phyloP scores from a whole-genome alignment of 441 rosid genomes.

The Gossypium schwendimanii region DNA sequence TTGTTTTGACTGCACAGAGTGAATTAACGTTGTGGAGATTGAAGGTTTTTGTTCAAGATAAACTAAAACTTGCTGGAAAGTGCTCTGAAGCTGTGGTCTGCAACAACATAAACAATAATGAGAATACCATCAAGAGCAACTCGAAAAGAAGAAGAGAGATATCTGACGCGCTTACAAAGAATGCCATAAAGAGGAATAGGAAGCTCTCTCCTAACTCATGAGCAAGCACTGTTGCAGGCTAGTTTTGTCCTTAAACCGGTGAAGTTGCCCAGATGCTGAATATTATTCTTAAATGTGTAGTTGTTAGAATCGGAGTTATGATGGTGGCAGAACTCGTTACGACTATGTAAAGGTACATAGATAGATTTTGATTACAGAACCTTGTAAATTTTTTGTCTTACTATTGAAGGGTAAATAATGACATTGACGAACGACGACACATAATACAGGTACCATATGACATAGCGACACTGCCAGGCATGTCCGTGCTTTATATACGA shows the following conservation, averaged over 20 bases:
- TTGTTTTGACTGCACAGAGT: slow-evolving; percentile 32
- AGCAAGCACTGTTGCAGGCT: not conserved
- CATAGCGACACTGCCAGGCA: too few relatives aligned
- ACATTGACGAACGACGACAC: not conserved
- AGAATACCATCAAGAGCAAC: slow-evolving; percentile 33
- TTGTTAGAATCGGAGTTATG: not conserved
- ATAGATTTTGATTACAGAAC: not conserved
- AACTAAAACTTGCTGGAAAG: slow-evolving; percentile 54
- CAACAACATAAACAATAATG: slow-evolving; percentile 28
- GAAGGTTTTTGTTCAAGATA: slow-evolving; percentile 76
- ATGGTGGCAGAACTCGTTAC: not conserved
- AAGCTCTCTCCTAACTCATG: slow-evolving; percentile 23
- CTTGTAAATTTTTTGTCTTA: not conserved
- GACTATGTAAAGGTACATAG: not conserved
- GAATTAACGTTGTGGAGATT: slow-evolving; percentile 86
- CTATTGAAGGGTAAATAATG: not conserved
- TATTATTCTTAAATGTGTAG: not conserved
- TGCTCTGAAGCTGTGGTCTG: slow-evolving; percentile 39
- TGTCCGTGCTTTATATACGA: too few relatives aligned
- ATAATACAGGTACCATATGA: too few relatives aligned
- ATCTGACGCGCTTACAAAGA: slow-evolving; percentile 39
- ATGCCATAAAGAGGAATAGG: slow-evolving; percentile 45
- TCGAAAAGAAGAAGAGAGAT: slow-evolving; percentile 57
- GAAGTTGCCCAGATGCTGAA: not conserved
- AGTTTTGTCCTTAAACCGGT: not conserved